Evolutionary conservation across 2,329 filamentous ascomycete species (phyloP), one percentile per base, ranked within the genome.

Genomic region (Diplocarpon mali): DNA sequence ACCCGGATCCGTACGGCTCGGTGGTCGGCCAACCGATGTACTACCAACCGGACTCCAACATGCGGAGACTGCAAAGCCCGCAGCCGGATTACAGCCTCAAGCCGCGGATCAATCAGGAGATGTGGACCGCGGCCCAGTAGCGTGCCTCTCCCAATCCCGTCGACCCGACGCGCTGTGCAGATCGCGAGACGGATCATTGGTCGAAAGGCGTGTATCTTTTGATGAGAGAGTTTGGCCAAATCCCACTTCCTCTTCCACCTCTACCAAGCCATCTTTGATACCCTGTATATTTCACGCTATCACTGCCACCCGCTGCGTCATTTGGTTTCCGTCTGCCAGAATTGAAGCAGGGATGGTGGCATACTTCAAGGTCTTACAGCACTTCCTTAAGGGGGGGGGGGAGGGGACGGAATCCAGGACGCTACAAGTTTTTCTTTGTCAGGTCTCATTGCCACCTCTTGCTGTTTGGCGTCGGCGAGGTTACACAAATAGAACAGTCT

Each of bases 41-140:
- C 62, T 89, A 88, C 54, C 71, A 73, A 30, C 20, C 20, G 7
- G 78, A 77, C 50, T 73, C 76, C 5, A 73, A 78, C 47, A 78
- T 86, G 54, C 78, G 84, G 45, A 74, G 84, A 47, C 80, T 83
- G 3, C 81, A 83, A 54, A 87, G 84, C 70, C 77, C 84, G 2
- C 83, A 92, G 60, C 79, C 82, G 6, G 71, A 78, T 44, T 83
- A 81, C 54, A 77, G 81, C 36, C 67, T 75, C 51, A 82, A 78
- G 62, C 69, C 75, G 46, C 69, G 73, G 48, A 67, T 69, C 53
- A 67, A 64, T 46, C 38, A 32, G 17, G 72, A 76, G 57, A 66
- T 76, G 58, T 76, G 73, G 73, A 66, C 70, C 28, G 60, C 61
- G 34, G 65, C 66, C 35, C 71, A 73, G 58, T 71, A 65, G 60